Base-by-base conservation (phyloP, 2,329 filamentous ascomycete genomes). In the Scedosporium minutisporum region DNA sequence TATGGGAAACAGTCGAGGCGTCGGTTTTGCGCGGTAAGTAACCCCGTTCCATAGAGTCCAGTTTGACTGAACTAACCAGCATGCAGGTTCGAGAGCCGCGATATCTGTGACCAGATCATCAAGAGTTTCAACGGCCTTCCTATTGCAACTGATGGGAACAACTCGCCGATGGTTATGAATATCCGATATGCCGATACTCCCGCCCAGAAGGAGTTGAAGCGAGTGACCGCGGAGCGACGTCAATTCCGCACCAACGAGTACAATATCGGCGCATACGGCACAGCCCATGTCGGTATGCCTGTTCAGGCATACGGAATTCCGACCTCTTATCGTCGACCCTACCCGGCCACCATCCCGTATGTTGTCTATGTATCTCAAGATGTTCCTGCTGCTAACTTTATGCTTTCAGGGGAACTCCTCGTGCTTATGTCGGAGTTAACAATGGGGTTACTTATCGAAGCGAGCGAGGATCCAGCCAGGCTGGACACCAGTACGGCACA, bases 181-280 rank as follows among this genome's bases (percentile, higher is more conserved):
- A 92, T 99, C 68, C 93, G 95, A 67, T 99, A 96, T 74, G 93
- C 96, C 66, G 95, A 99, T 72, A 99, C 95, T 44, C 91, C 95
- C 62, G 90, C 93, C 65, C 95, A 99, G 76, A 99, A 99, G 80
- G 87, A 95, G 72, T 82, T 99, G 68, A 99, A 99, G 82, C 89
- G 95, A 66, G 89, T 97, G 72, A 97, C 93, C 51, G 92, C 95
- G 38, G 92, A 96, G 73, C 91, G 93, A 63, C 92, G 95, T 65
- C 91, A 96, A 71, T 97, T 96, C 78, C 91, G 95, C 64, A 95
- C 93, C 64, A 95, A 95, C 63, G 95, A 97, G 78, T 97, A 97
- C 77, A 93, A 93, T 69, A 87, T 87, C 65, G 84, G 86, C 64
- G 86, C 86, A 53, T 88, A 88, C 68, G 86, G 86, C 65, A 86